Percentiles rank a stretch among this genome's conserved stretches.
These are phyloP conservation scores for Neltuma alba DNA, from an alignment of 306 rosid genomes.

Conservation along the genomic window DNA sequence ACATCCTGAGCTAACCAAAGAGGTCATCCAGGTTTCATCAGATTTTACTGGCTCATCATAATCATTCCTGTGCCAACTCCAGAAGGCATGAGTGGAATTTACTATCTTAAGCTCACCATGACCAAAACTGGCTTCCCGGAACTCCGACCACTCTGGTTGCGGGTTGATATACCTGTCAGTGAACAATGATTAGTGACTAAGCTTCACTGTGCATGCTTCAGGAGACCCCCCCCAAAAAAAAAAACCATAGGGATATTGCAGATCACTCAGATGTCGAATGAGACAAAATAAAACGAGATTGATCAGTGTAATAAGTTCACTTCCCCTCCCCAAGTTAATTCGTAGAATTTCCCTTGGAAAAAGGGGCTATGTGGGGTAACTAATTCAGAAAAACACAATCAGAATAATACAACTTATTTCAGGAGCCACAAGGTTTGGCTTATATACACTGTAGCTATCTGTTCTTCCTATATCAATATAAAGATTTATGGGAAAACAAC, in stretches of 20 bases:
- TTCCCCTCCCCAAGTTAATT: too few species aligned
- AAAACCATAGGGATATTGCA: not conserved
- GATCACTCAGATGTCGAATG: not conserved
- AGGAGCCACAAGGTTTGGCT: not conserved
- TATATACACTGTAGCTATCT: not conserved
- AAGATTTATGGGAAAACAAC: not conserved
- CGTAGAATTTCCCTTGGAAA: too few species aligned
- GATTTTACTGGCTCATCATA: constrained; percentile 87
- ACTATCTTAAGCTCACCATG: constrained; percentile 82
- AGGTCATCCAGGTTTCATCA: constrained; percentile 84
- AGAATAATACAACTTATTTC: not conserved
- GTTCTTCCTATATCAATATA: not conserved
- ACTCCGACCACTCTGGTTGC: constrained; percentile 84
- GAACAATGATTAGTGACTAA: constrained; percentile 13
- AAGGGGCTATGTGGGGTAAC: not conserved
- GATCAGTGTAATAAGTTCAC: too few species aligned
- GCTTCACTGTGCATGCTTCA: not conserved
- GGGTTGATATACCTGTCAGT: constrained; percentile 67
- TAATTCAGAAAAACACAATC: not conserved
- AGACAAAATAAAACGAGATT: not conserved
- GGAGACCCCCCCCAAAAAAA: too few species aligned
- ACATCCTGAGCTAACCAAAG: constrained; percentile 68
- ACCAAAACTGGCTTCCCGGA: constrained; percentile 92
- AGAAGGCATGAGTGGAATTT: constrained; percentile 77
- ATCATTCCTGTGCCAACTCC: constrained; percentile 98